Percentiles rank a stretch among this genome's conserved stretches.
phyloP scores from a whole-genome alignment of 345 rosid genomes.

The Syzygium aromaticum region DNA sequence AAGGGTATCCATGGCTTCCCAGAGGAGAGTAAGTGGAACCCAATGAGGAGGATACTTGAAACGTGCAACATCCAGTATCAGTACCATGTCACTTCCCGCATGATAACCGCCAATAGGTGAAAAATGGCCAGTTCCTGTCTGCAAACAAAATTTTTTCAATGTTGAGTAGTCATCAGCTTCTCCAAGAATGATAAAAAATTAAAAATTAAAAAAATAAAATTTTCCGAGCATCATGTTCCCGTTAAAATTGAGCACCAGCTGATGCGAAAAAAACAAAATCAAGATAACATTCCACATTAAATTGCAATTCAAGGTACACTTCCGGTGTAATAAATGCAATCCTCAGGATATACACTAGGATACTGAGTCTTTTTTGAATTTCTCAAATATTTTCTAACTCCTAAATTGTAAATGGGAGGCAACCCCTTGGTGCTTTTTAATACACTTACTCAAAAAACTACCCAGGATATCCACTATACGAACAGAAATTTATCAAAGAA shows the following conservation, averaged over 20 bases:
- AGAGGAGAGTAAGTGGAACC: constrained; percentile 88
- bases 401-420: background rate
- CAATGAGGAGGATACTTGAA: constrained; percentile 98
- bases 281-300: background rate
- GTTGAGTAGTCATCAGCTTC: background rate
- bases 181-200: background rate
- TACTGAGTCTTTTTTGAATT: background rate
- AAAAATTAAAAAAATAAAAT: background rate
- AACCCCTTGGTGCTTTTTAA: background rate
- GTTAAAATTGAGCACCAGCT: background rate
- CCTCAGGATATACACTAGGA: background rate
- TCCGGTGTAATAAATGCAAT: background rate
- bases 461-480: background rate
- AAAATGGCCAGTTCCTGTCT: constrained; percentile 94
- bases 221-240: background rate
- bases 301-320: background rate
- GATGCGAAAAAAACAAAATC: background rate
- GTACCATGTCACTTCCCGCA: constrained; percentile 82
- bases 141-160: constrained; percentile 12
- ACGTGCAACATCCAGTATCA: constrained; percentile 95
- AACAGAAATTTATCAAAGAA: background rate
- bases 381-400: background rate
- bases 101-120: constrained; percentile 97
- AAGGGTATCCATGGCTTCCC: constrained; percentile 82
- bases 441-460: background rate